Base-by-base conservation (phyloP, 345 rosid species). In the Eucalyptus rudis region DNA sequence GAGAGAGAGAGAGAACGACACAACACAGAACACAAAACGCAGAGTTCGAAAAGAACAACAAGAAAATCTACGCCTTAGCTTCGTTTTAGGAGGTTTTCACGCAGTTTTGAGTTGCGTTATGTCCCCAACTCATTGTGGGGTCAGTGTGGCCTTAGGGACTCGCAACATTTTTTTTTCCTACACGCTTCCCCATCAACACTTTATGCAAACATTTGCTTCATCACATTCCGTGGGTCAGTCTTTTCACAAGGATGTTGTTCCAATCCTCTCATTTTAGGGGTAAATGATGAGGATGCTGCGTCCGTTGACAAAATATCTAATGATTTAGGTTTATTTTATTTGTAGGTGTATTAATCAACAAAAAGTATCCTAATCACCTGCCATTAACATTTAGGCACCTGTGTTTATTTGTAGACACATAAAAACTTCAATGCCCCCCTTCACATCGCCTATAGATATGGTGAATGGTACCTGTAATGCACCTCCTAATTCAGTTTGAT, bases 11-110 rank as follows among this genome's bases (percentile, higher is more conserved):
- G 87, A 54, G 43, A 50, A 36, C 45, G 43, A 19, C 83, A 71
- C 45, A 19, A 36, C 95, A 92, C 96, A 89, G 92, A 95, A 91
- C 96, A 96, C 96, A 93, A 93, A 94, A 92, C 91, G 90, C 89
- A 92, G 94, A 93, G 92, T 92, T 92, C 91, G 95, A 93, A 92
- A 94, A 94, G 89, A 90, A 87, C 87, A 83, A 51, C 90, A 86
- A 68, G 58, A 87, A 89, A 88, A 89, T 87, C 91, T 89, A 86
- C 84, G 81, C 59, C 62, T 87, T 86, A 86, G 87, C 87, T 87
- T 16, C 89, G 84, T 92, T 89, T 93, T 84, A 59, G 86, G 90
- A 89, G 86, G 64, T 85, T 88, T 88, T 87, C 87, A 88, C 92
- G 90, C 92, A 87, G 91, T 31, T 52, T 88, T 88, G 33, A 90